Evolutionary conservation across 164 flowering plant genomes (phyloP).

Genomic region (Vitis cinerea): DNA sequence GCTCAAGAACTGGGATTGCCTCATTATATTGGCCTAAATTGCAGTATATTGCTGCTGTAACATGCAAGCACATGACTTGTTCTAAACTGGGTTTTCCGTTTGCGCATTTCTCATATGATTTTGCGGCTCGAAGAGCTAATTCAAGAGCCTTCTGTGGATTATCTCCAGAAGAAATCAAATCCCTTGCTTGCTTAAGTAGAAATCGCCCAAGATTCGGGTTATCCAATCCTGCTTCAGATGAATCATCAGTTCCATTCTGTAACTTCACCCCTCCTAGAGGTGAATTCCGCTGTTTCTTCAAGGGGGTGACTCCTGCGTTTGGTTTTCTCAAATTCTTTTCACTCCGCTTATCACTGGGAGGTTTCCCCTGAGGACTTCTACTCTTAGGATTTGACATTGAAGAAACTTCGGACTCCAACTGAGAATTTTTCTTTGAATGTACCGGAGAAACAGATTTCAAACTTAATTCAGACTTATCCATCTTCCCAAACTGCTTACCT

Average conservation of each 20-base stretch:
- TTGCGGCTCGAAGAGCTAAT: constrained; percentile 74
- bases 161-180: constrained; percentile 78
- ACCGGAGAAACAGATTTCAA: constrained; percentile 38
- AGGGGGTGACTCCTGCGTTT: constrained; percentile 22
- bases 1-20: constrained; percentile 83
- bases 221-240: constrained; percentile 46
- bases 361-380: constrained; percentile 42
- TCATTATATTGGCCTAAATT: constrained; percentile 70
- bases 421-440: constrained; percentile 39
- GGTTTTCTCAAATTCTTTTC: constrained; percentile 36
- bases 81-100: constrained; percentile 80
- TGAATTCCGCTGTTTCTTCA: constrained; percentile 46
- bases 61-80: constrained; percentile 86
- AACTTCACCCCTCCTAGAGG: constrained; percentile 31
- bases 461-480: constrained; percentile 30
- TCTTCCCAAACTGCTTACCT: constrained; percentile 25
- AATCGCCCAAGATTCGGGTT: constrained; percentile 80
- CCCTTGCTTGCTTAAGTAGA: constrained; percentile 84
- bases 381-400: constrained; percentile 44
- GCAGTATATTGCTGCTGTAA: constrained; percentile 84
- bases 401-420: constrained; percentile 38
- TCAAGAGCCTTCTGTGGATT: constrained; percentile 71
- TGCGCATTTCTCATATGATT: constrained; percentile 74
- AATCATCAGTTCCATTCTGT: constrained; percentile 43
- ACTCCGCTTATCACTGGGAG: constrained; percentile 39